Evolutionary conservation across 306 rosid genomes (phyloP), one percentile per base, ranked within the genome.

Genomic region (Purshia tridentata): DNA sequence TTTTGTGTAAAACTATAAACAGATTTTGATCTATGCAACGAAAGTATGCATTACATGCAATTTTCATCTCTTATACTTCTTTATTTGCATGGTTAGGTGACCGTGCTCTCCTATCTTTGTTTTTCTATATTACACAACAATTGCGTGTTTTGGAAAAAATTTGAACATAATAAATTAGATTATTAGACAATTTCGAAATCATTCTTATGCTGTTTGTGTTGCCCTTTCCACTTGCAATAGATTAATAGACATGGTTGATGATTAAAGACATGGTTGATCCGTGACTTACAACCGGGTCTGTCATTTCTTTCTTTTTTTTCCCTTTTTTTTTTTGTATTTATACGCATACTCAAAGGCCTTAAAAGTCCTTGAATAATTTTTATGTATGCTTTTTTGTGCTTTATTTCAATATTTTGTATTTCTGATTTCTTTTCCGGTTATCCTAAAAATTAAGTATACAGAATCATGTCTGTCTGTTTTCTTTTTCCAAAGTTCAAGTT

Each of bases 401-500:
- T 41, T 55, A 22, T 54, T 70, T 59, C 44, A 41, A 61, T 16
- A 2, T 54, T 54, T 41, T 37, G 2, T 71, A 46, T 57, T 9
- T 8, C 12, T 69, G 60, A 13, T 47, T 14, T 0, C 10, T 19
- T 7, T 59, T 35, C 5, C 29, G 11, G 29, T 47, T 48, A 60
- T 59, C 40, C 6, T 0, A 29, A 29, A 14, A 44, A 11, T 29
- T 18, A 52, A 45, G 18, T 2, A 37, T 15, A 35, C 20, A 16
- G 44, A 46, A 61, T 64, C 49, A 0, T 52, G 47, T 65, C 13
- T 51, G 11, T 74, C 22, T 42, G 8, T 20, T 18, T 57, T 37
- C 19, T 35, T 63, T 72, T 71, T 57, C 47, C 67, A 22, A 46
- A 53, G 20, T 72, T 50, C 20, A 8, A 44, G 46, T 20, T 59